Percentiles rank a stretch among this genome's conserved stretches.
phyloP scores from a whole-genome alignment of 495 filamentous ascomycete species.

The Glonium stellatum region DNA sequence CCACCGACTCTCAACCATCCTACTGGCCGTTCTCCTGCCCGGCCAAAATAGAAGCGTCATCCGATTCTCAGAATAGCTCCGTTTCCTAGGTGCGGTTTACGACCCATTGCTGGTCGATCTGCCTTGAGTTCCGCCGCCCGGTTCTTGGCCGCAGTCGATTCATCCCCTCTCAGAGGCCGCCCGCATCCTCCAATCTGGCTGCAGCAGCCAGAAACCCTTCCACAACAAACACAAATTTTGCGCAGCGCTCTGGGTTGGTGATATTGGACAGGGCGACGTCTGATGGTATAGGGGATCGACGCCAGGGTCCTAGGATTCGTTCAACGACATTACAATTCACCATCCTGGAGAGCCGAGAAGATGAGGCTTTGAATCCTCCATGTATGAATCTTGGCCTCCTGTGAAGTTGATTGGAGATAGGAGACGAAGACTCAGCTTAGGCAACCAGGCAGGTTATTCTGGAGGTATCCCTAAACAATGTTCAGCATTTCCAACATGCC shows the following conservation, averaged over 20 bases:
- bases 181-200: neutral
- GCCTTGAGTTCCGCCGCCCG: neutral
- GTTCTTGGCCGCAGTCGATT: neutral
- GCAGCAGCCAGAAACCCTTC: neutral
- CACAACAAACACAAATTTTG: neutral
- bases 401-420: neutral
- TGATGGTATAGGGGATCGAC: neutral
- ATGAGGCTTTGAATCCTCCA: neutral
- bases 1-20: neutral
- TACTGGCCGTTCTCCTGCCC: conserved; percentile 1
- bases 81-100: neutral
- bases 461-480: neutral
- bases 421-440: neutral
- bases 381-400: neutral
- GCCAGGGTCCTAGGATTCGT: neutral
- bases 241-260: neutral
- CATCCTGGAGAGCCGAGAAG: neutral
- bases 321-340: neutral
- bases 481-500: conserved; percentile 5
- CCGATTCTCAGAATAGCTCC: neutral
- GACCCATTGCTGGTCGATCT: neutral
- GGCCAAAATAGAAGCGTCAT: neutral
- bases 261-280: neutral
- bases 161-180: neutral
- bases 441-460: neutral